These are phyloP conservation scores for Helianthus tuberosus DNA, from an alignment of 129 eudicot species.

Conservation along the genomic window DNA sequence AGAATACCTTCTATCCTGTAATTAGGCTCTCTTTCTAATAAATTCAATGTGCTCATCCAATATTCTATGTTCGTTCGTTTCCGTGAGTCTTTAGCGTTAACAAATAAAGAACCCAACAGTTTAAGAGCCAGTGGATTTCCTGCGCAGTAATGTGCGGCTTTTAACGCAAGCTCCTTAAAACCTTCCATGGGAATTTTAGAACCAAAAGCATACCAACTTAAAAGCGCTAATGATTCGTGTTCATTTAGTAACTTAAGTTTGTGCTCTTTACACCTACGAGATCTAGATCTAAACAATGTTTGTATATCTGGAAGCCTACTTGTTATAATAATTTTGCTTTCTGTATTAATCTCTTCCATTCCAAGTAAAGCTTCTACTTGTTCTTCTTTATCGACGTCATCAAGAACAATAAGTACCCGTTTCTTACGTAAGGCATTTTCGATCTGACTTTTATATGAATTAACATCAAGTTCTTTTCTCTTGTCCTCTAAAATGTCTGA, in stretches of 20 bases:
- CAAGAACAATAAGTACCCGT: constrained; percentile 48
- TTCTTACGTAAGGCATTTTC: constrained; percentile 22
- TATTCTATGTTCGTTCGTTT: constrained; percentile 32
- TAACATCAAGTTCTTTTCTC: constrained; percentile 29
- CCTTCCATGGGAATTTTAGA: constrained; percentile 34
- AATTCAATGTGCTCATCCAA: constrained; percentile 36
- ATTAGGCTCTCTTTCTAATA: constrained; percentile 24
- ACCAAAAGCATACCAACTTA: constrained; percentile 52
- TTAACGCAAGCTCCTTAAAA: constrained; percentile 28
- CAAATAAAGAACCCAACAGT: constrained; percentile 39
- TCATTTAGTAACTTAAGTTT: constrained; percentile 15
- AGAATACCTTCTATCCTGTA: constrained; percentile 12
- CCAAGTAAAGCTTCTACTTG: constrained; percentile 49
- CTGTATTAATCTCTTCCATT: constrained; percentile 28
- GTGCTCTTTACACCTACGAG: constrained; percentile 14
- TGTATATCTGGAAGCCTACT: constrained; percentile 23
- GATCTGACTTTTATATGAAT: constrained; percentile 30
- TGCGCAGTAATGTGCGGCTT: constrained; percentile 30
- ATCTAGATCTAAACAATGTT: constrained; percentile 13
- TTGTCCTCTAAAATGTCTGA: constrained; percentile 31
- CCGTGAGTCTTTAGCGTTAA: constrained; percentile 26
- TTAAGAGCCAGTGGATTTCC: constrained; percentile 41
- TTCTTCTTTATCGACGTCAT: constrained; percentile 42
- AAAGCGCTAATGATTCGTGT: constrained; percentile 36
- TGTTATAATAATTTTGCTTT: constrained; percentile 49